Base-by-base conservation (phyloP, 352 stramenopile genomes). In the Phytophthora hibernalis region DNA sequence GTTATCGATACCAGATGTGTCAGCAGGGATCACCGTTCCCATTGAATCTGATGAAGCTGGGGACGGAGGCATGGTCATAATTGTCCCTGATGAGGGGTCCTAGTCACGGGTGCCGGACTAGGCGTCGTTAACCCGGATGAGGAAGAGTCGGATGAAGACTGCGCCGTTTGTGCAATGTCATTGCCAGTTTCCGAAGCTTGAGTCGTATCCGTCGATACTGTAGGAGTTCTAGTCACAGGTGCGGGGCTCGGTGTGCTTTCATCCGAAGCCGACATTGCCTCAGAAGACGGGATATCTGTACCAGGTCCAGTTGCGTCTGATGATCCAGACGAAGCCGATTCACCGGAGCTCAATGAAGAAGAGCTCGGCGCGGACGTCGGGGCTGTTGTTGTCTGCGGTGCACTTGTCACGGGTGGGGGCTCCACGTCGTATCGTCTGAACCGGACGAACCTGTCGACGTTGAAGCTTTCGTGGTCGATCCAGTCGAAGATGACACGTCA, bases 21-120 rank as follows among this genome's bases (percentile, higher is more conserved):
- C 58, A 35, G 68, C 68, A 55, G 72, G 65, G 30, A 60, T 66
- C 24, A 80, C 72, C 13, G 70, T 80, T 18, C 65, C 72, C 54
- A 80, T 52, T 12, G 65, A 74, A 21, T 71, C 65, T 16, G 60
- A 42, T 21, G 54, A 71, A 37, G 49, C 54, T 21, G 47, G 13
- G 54, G 55, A 77, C 20, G 65, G 24, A 30, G 64, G 58, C 59
- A 68, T 74, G 24, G 44, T 65, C 38, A 66, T 31, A 35, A 21
- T 52, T 20, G 37, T 43, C 24, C 40, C 47, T 20, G 45, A 57
- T 24, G 31, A 55, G 16, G 69, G 0, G 42, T 48, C 22, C 65
- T 64, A 21, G 65, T 76, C 21, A 72, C 37, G 12, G 62, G 64
- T 54, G 57, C 64, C 26, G 57, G 64, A 13, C 68, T 73, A 20